Base-by-base conservation (phyloP, 2,329 filamentous ascomycete genomes). In the Zopfia rhizophila region DNA sequence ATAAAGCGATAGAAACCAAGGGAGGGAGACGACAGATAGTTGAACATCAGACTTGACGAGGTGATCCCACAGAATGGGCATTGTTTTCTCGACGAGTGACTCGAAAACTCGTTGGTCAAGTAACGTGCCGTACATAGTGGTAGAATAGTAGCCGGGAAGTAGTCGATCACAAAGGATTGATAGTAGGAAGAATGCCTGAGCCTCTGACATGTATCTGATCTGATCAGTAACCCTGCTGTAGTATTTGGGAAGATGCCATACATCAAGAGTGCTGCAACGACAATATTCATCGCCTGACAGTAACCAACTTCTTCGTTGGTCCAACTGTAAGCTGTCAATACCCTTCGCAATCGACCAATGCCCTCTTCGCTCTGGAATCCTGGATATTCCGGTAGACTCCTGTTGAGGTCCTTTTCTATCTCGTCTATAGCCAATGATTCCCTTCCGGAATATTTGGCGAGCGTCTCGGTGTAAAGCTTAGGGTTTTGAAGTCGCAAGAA, bases 201-300 rank as follows among this genome's bases (percentile, higher is more conserved):
- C 75, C 73, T 99, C 94, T 7, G 92, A 97, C 86, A 96, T 96
- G 78, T 97, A 97, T 62, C 83, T 87, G 62, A 16, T 24, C 18
- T 31, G 28, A 58, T 74, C 56, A 73, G 65, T 63, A 40, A 39
- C 37, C n/a, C n/a, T n/a, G n/a, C n/a, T 28, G 48, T 40, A 38
- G 21, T 11, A 38, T 10, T 17, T 32, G 17, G 12, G 27, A 25
- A 35, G 30, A 47, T 56, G 54, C 36, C 81, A 56, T 76, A 86
- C 79, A 99, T 99, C 60, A 99, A 82, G 46, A 99, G 78, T n/a
- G 94, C 94, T 13, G 94, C 94, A 42, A 97, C 93, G 23, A 99
- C 94, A 60, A 99, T 99, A 72, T 99, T 99, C 94, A 99, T 99
- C 52, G 94, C 94, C 74, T 99, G 94, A 72, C 94, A 99, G 73